A percentile compares a stretch with the other conserved stretches of the same genome.
Conservation (phyloP, 768 basidiomycete genomes). For the Boletus edulis region DNA sequence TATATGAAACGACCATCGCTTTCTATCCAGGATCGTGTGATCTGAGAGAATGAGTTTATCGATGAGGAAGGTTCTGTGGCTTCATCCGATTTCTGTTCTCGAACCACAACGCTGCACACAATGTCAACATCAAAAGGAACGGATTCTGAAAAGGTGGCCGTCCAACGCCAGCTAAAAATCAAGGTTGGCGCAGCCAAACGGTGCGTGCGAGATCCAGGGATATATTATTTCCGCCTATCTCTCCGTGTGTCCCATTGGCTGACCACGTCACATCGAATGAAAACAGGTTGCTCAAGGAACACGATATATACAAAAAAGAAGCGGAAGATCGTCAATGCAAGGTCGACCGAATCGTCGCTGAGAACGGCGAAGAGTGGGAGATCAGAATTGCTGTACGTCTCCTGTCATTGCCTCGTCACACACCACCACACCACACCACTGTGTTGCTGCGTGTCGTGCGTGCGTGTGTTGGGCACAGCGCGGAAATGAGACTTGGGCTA, state of each 20-base stretch:
- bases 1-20: conserved; percentile 24
- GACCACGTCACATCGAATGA: conserved; percentile 10
- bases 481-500: conserved; percentile 28
- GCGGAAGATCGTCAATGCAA: conserved; percentile 53
- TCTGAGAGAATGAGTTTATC: conserved; percentile 7
- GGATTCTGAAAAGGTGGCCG: conserved; percentile 27
- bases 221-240: conserved; percentile 16
- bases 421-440: not conserved
- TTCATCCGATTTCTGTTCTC: not conserved
- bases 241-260: not conserved
- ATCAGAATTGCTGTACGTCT: conserved; percentile 67
- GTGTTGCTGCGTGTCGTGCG: conserved; percentile 17
- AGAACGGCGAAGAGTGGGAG: conserved; percentile 71
- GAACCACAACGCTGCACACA: conserved; percentile 9
- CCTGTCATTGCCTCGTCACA: conserved; percentile 8
- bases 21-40: not conserved
- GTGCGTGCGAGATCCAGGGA: conserved; percentile 48
- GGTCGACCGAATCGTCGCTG: conserved; percentile 59
- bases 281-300: conserved; percentile 66
- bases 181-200: conserved; percentile 65
- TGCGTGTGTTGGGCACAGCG: conserved; percentile 20
- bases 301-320: conserved; percentile 63
- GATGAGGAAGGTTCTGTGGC: not conserved
- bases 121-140: conserved; percentile 16
- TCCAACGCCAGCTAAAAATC: conserved; percentile 73